Percentiles rank a stretch among this genome's conserved stretches.
phyloP scores from a whole-genome alignment of 2,329 filamentous ascomycete species.

The Dryadomyces quercus-mongolicae region DNA sequence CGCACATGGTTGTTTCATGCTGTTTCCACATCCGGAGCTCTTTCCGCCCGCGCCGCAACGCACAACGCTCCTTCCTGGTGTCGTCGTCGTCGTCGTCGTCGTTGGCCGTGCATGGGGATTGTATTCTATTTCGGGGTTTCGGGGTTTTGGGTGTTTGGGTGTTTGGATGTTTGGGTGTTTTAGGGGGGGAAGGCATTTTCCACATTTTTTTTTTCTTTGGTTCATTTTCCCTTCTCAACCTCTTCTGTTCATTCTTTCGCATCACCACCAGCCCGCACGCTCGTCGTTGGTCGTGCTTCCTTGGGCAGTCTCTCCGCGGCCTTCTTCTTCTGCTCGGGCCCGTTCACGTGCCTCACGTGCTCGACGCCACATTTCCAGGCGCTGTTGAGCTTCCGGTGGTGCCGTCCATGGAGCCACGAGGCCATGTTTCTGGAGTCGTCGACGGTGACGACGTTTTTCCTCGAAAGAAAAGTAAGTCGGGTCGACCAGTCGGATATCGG shows the following conservation, averaged over 20 bases:
- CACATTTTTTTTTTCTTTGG: neutral
- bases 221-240: neutral
- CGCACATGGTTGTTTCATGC: neutral
- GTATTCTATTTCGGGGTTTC: neutral
- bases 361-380: conserved; percentile 32
- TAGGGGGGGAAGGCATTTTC: no score
- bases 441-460: conserved; percentile 33
- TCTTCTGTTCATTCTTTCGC: neutral
- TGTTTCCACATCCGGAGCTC: neutral
- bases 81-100: neutral
- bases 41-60: neutral
- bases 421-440: conserved; percentile 37
- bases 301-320: conserved; percentile 6
- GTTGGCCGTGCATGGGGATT: neutral
- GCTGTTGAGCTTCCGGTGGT: conserved; percentile 27
- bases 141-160: no score
- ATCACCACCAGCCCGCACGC: conserved; percentile 4
- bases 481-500: conserved; percentile 31
- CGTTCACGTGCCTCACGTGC: conserved; percentile 23
- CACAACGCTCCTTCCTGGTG: neutral
- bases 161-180: no score
- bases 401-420: conserved; percentile 24
- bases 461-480: conserved; percentile 31
- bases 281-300: conserved; percentile 15
- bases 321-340: conserved; percentile 28